Evolutionary conservation across 331 rosid species (phyloP).

Genomic region (Quercus phellos): DNA sequence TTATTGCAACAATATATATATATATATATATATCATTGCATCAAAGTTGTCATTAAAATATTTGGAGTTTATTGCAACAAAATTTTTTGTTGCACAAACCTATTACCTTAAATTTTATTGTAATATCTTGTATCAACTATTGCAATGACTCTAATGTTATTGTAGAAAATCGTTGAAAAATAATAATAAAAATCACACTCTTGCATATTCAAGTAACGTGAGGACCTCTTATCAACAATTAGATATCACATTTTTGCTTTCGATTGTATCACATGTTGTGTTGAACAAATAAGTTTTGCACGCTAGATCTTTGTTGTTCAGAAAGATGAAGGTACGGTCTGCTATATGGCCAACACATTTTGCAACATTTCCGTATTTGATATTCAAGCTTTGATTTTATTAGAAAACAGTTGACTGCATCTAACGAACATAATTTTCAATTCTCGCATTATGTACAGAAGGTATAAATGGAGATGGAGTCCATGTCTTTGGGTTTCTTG

Average conservation of each 20-base stretch:
- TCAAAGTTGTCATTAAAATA: no score
- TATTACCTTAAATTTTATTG: no score
- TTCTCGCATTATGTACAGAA: slow-evolving; percentile 1
- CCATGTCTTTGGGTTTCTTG: no score
- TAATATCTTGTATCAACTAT: no score
- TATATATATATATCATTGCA: no score
- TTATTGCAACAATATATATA: no score
- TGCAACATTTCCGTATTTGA: background rate
- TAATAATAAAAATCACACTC: no score
- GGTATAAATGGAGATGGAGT: no score
- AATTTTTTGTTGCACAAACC: no score
- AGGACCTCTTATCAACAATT: slow-evolving; percentile 24
- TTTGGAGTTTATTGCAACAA: no score
- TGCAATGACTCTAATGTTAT: no score
- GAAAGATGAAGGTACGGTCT: background rate
- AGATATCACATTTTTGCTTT: slow-evolving; percentile 20
- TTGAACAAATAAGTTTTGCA: slow-evolving; percentile 32
- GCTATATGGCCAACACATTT: background rate
- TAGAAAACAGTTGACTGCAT: slow-evolving; percentile 21
- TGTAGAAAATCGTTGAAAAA: no score
- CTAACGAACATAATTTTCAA: background rate
- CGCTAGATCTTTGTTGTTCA: slow-evolving; percentile 15
- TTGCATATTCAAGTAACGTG: slow-evolving; percentile 35
- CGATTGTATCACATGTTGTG: slow-evolving; percentile 32
- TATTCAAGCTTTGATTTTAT: background rate